phyloP scores from a whole-genome alignment of 768 basidiomycete genomes.

The Naganishia randhawae region DNA sequence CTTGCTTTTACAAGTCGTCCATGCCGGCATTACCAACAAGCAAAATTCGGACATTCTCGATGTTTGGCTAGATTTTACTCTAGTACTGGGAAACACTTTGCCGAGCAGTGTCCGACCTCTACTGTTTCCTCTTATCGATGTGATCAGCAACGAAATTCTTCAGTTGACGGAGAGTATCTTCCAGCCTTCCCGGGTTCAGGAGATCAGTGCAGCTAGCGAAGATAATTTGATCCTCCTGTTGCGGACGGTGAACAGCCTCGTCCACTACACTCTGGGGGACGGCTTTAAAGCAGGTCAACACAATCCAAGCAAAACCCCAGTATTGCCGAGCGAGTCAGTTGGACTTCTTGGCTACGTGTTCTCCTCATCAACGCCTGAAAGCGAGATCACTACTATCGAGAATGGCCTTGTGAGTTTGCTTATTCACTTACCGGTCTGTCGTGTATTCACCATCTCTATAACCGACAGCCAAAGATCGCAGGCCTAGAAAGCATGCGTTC shows the following conservation, averaged over 20 bases:
- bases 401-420: conserved; percentile 2
- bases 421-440: no score
- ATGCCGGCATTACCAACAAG: conserved; percentile 8
- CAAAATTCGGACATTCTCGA: conserved; percentile 8
- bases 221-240: conserved; percentile 3
- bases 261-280: conserved; percentile 16
- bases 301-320: not conserved
- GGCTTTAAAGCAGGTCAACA: not conserved
- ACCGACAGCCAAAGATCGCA: conserved; percentile 4
- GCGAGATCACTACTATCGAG: conserved; percentile 9
- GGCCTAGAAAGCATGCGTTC: conserved; percentile 18
- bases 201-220: not conserved
- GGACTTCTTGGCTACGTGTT: conserved; percentile 15
- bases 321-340: not conserved
- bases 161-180: not conserved
- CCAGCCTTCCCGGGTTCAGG: not conserved
- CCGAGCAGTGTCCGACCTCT: conserved; percentile 14
- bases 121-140: conserved; percentile 13
- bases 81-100: conserved; percentile 8
- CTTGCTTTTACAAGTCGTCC: conserved; percentile 1
- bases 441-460: not conserved
- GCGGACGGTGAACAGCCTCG: conserved; percentile 12
- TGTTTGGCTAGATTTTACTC: conserved; percentile 18
- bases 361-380: not conserved
- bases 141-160: conserved; percentile 1